Evolutionary conservation across 306 rosid species (phyloP), one percentile per base, ranked within the genome.

Genomic region (Malus sieversii): DNA sequence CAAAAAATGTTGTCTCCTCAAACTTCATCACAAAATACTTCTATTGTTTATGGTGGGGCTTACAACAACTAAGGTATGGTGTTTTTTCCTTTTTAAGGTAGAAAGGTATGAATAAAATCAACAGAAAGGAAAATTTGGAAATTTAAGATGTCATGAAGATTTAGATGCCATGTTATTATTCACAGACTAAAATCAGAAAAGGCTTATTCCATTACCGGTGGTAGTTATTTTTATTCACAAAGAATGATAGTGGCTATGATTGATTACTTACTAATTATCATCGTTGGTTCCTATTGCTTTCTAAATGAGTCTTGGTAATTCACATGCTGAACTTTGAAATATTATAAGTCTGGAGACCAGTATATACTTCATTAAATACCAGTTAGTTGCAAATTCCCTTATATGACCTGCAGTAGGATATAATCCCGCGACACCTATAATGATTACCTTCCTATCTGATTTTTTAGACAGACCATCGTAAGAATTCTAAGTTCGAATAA

Each of bases 21-120:
- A 82, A 83, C 84, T 92, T 95, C 74, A 74, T 89, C 23, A 77
- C 62, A 40, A 92, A 92, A 81, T 95, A 90, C 84, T 88, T 95
- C 44, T 95, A 92, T 82, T 90, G 97, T 85, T 85, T 95, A 68
- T 95, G 99, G 99, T 92, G 99, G 99, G 99, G 99, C 69, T 77
- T 95, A 80, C 99, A 95, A 80, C 94, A 95, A 77, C 82, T 95
- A 77, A 92, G 99, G 99, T 95, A 92, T 75, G 78, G 14, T 70
- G 61, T 51, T 66, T 71, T 64, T 71, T 67, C 44, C 55, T 76
- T 71, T 38, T 61, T 64, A 23, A 45, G 22, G 69, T 58, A n/a
- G 69, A 70, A 62, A 53, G 5, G 27, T 67, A 64, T 78, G 44
- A 70, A 79, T 14, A 30, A 48, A 63, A 68, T 40, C 38, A 60